A percentile compares a stretch with the other conserved stretches of the same genome.
Evolutionary conservation across 164 flowering plant genomes (phyloP).

Genomic region (Nelumbo lutea): DNA sequence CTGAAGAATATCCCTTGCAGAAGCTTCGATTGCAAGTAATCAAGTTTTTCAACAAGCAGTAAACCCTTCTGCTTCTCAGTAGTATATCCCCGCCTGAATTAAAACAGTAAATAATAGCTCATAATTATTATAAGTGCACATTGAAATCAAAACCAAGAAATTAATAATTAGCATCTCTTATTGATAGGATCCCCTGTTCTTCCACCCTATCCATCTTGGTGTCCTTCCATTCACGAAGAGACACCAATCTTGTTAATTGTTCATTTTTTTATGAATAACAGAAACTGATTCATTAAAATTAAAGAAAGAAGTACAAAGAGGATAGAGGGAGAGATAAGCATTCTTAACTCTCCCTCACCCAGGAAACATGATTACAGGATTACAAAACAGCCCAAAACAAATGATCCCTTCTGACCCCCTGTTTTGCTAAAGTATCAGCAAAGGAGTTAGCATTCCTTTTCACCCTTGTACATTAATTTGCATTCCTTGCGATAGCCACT

Average conservation of each 20-base stretch:
- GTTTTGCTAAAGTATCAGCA: too few species aligned
- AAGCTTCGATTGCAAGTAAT: slow-evolving; percentile 83
- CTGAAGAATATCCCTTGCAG: slow-evolving; percentile 52
- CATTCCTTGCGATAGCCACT: too few species aligned
- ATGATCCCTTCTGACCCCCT: too few species aligned
- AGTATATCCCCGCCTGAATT: slow-evolving; percentile 81
- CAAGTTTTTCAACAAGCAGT: slow-evolving; percentile 79
- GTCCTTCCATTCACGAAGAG: too few species aligned
- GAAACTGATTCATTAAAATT: too few species aligned
- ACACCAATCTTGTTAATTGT: background rate
- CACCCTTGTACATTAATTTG: too few species aligned
- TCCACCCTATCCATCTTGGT: background rate
- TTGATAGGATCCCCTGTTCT: background rate
- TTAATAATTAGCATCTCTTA: background rate
- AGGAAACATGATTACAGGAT: too few species aligned
- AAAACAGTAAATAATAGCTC: slow-evolving; percentile 1
- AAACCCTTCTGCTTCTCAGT: slow-evolving; percentile 87
- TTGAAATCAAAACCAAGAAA: background rate
- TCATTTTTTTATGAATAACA: too few species aligned
- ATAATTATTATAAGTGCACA: slow-evolving; percentile 6
- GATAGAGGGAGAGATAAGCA: background rate
- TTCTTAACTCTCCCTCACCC: too few species aligned
- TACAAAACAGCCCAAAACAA: too few species aligned
- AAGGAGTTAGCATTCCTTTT: too few species aligned
- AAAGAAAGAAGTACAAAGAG: too few species aligned